Percentiles rank a stretch among this genome's conserved stretches.
Evolutionary conservation across 2,329 filamentous ascomycete species (phyloP).

Genomic region (Pseudogymnoascus sp.): DNA sequence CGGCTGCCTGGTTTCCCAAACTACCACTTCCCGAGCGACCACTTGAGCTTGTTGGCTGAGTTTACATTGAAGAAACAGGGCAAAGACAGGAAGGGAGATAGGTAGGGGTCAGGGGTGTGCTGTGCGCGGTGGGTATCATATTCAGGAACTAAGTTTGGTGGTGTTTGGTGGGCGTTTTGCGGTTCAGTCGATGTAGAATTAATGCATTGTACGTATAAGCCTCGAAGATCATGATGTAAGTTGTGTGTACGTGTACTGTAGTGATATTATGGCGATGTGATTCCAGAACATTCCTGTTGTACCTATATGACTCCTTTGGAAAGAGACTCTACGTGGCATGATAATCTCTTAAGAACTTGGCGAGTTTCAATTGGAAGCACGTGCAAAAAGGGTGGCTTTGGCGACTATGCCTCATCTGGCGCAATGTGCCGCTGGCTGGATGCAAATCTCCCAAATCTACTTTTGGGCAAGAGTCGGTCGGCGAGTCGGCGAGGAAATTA

Average conservation of each 20-base stretch:
- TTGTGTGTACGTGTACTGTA: background rate
- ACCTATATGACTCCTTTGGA: background rate
- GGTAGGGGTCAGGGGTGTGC: background rate
- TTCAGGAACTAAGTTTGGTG: constrained; percentile 7
- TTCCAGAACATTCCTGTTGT: background rate
- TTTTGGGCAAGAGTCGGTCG: background rate
- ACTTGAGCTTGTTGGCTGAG: constrained; percentile 59
- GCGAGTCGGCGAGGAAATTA: background rate
- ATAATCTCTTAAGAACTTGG: background rate
- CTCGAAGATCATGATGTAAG: background rate
- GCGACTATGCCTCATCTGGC: background rate
- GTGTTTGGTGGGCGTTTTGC: constrained; percentile 8
- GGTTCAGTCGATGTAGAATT: constrained; percentile 8
- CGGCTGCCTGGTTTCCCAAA: constrained; percentile 66
- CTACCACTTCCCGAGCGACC: constrained; percentile 67
- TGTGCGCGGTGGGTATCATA: background rate
- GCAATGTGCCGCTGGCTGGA: background rate
- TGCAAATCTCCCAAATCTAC: background rate
- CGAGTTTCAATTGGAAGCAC: background rate
- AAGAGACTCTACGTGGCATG: background rate
- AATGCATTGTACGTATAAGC: constrained; percentile 6
- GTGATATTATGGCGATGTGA: background rate
- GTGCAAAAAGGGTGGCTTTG: background rate
- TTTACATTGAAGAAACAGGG: constrained; percentile 51
- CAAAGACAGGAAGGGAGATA: constrained; percentile 1